Conservation (phyloP, 164 flowering plant species). For the Macadamia tetraphylla region DNA sequence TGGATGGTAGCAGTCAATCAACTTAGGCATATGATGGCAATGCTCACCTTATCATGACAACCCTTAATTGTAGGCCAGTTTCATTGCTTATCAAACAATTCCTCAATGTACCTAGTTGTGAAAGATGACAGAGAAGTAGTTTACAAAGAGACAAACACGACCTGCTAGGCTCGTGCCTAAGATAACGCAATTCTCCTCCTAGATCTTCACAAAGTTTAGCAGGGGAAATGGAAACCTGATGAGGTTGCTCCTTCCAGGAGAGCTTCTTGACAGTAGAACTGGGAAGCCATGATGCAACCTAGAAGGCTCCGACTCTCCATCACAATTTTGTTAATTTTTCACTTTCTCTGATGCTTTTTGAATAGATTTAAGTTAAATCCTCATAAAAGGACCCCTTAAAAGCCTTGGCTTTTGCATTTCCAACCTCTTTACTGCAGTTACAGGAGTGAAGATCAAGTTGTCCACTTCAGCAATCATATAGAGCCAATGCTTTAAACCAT, state of each 20-base stretch:
- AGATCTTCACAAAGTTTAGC: constrained; percentile 27
- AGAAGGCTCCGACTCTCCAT: constrained; percentile 25
- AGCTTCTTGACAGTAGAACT: constrained; percentile 34
- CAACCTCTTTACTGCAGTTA: too few species aligned
- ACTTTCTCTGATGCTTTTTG: constrained; percentile 37
- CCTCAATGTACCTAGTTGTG: not conserved
- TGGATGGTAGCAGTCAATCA: not conserved
- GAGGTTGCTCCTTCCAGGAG: constrained; percentile 20
- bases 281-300: constrained; percentile 61
- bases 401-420: too few species aligned
- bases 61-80: too few species aligned
- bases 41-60: not conserved
- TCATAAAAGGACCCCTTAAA: too few species aligned
- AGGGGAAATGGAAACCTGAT: constrained; percentile 21
- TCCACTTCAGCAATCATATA: too few species aligned
- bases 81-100: not conserved
- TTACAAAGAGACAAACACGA: constrained; percentile 10
- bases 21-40: not conserved
- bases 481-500: too few species aligned
- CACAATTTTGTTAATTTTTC: constrained; percentile 16
- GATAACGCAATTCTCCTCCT: constrained; percentile 21
- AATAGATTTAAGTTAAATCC: constrained; percentile 17
- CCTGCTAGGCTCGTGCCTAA: constrained; percentile 43
- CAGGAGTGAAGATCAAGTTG: too few species aligned
- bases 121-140: not conserved